A percentile compares a stretch with the other conserved stretches of the same genome.
phyloP scores from a whole-genome alignment of 2,329 filamentous ascomycete species.

The Myriosclerotinia scirpicola region DNA sequence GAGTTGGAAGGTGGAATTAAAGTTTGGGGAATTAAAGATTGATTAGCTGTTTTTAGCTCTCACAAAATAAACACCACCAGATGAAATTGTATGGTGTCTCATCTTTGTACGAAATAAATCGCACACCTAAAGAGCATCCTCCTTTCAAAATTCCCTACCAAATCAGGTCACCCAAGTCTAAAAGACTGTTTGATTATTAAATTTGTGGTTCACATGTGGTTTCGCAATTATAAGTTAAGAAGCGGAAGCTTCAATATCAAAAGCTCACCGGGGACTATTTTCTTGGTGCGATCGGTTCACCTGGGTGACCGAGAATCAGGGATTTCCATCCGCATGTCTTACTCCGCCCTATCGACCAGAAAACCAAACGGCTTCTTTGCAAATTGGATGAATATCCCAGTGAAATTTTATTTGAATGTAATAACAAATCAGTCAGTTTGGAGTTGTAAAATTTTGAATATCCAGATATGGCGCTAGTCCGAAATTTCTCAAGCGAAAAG shows the following conservation, averaged over 20 bases:
- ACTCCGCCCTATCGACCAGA: not conserved
- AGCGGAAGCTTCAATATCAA: not conserved
- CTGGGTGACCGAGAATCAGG: not conserved
- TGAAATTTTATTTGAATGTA: not conserved
- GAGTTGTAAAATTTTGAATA: slow-evolving; percentile 3
- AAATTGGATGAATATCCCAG: not conserved
- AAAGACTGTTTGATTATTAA: no score
- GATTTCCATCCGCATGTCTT: not conserved
- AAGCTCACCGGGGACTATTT: not conserved
- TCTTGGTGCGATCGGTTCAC: not conserved
- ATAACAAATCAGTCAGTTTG: not conserved
- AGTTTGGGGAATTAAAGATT: slow-evolving; percentile 5
- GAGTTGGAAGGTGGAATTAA: slow-evolving; percentile 5
- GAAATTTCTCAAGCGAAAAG: slow-evolving; percentile 20
- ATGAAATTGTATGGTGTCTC: not conserved
- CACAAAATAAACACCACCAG: slow-evolving; percentile 12
- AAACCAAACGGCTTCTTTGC: not conserved
- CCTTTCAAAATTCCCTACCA: no score
- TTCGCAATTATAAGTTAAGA: not conserved
- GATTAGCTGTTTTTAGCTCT: slow-evolving; percentile 16
- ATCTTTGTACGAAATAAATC: not conserved
- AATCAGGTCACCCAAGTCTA: no score
- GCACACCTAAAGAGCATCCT: no score
- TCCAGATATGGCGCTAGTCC: slow-evolving; percentile 12
- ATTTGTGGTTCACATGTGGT: not conserved